phyloP scores from a whole-genome alignment of 345 rosid species.

The Salix koriyanagi region DNA sequence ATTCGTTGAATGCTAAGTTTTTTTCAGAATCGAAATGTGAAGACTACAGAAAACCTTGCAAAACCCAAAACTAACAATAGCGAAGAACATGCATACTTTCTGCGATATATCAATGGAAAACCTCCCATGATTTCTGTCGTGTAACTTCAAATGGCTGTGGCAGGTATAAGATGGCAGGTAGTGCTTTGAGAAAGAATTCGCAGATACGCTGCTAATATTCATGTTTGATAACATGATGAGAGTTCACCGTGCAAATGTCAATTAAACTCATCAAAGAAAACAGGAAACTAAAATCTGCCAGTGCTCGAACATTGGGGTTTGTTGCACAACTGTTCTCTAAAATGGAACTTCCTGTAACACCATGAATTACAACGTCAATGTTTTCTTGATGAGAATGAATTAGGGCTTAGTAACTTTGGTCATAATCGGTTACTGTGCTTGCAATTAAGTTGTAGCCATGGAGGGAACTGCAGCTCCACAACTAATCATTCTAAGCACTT shows the following conservation, averaged over 20 bases:
- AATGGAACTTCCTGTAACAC: background rate
- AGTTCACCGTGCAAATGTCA: background rate
- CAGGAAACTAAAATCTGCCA: background rate
- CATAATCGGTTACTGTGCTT: background rate
- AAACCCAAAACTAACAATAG: background rate
- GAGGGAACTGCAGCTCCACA: background rate
- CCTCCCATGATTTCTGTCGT: background rate
- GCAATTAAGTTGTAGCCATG: background rate
- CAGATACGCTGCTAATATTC: background rate
- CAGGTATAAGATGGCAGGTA: background rate
- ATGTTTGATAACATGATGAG: background rate
- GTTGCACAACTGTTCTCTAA: background rate
- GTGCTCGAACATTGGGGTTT: background rate
- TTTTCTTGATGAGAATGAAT: background rate
- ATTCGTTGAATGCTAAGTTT: background rate
- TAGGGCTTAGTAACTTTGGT: background rate
- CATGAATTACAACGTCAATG: background rate
- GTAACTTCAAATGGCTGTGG: background rate
- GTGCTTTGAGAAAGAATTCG: background rate
- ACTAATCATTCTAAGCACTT: background rate
- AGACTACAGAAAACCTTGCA: background rate
- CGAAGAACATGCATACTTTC: background rate
- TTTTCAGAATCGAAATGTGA: background rate
- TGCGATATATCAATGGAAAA: background rate
- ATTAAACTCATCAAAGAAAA: background rate